A percentile compares a stretch with the other conserved stretches of the same genome.
These are phyloP conservation scores for Dryadomyces sulphureus DNA, from an alignment of 2,329 filamentous ascomycete species.

Conservation along the genomic window DNA sequence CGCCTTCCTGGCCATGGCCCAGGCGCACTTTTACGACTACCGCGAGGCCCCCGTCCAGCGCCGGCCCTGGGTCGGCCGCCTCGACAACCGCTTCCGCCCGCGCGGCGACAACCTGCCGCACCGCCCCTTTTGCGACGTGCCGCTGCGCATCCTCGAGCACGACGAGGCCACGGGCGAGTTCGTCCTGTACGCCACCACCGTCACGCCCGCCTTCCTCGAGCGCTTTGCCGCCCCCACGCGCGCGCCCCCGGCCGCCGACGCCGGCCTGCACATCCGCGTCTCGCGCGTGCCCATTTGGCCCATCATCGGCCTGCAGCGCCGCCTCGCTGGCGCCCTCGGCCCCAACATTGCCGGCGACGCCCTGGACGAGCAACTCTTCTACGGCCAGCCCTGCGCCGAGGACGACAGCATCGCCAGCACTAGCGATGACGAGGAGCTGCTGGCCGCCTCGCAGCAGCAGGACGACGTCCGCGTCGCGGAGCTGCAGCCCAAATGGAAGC, in stretches of 20 bases:
- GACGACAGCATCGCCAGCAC: not conserved
- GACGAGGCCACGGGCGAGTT: constrained; percentile 33
- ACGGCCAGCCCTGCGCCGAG: too few species aligned
- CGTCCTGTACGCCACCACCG: constrained; percentile 34
- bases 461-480: too few species aligned
- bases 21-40: constrained; percentile 34
- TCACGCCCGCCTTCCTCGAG: constrained; percentile 32
- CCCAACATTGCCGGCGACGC: constrained; percentile 30
- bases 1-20: constrained; percentile 41
- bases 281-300: constrained; percentile 38
- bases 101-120: not conserved
- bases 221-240: constrained; percentile 34
- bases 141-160: constrained; percentile 34
- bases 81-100: not conserved
- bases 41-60: not conserved
- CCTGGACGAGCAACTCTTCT: constrained; percentile 3
- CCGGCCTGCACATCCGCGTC: constrained; percentile 30
- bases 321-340: constrained; percentile 37
- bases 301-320: constrained; percentile 37
- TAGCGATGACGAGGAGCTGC: too few species aligned
- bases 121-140: constrained; percentile 27
- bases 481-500: too few species aligned
- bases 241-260: constrained; percentile 12
- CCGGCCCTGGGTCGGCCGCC: not conserved
- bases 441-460: too few species aligned